Percentiles rank a stretch among this genome's conserved stretches.
Conservation (phyloP, 768 basidiomycete genomes). For the Peribolospora baueri region DNA sequence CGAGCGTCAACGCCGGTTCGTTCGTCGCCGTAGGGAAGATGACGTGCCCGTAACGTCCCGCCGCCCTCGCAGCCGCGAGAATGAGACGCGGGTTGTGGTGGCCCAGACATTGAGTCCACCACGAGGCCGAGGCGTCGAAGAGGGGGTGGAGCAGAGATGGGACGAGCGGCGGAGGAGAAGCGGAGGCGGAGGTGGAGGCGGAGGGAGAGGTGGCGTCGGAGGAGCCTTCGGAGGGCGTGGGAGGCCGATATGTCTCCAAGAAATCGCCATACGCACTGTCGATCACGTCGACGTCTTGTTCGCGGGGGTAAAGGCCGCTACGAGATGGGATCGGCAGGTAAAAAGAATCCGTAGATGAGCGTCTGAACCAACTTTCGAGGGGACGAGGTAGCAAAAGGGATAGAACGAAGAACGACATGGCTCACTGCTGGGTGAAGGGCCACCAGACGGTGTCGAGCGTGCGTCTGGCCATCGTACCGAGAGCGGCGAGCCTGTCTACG, state of each 20-base stretch:
- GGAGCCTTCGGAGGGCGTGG: slow-evolving; percentile 1
- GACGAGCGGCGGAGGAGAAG: neutral
- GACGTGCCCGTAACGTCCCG: slow-evolving; percentile 88
- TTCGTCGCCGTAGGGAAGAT: slow-evolving; percentile 82
- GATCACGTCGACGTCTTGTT: slow-evolving; percentile 60
- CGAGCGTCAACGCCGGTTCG: slow-evolving; percentile 56
- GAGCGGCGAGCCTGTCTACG: slow-evolving; percentile 35
- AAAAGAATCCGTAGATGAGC: neutral
- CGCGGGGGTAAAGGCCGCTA: slow-evolving; percentile 32
- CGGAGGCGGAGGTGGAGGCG: neutral
- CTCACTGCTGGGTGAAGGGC: slow-evolving; percentile 75
- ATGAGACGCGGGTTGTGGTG: slow-evolving; percentile 54
- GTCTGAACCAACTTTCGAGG: neutral
- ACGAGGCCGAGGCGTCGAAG: slow-evolving; percentile 80
- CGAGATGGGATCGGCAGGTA: neutral
- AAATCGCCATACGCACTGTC: slow-evolving; percentile 73
- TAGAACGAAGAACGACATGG: neutral
- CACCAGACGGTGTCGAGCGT: slow-evolving; percentile 71
- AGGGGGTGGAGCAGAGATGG: slow-evolving; percentile 29
- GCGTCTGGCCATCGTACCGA: slow-evolving; percentile 53
- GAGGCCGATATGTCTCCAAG: slow-evolving; percentile 41
- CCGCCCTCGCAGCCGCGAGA: slow-evolving; percentile 64
- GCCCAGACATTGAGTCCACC: slow-evolving; percentile 91
- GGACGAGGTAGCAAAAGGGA: no score
- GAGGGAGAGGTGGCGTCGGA: neutral